A percentile compares a stretch with the other conserved stretches of the same genome.
These are phyloP conservation scores for Fusarium sp. DNA, from an alignment of 2,329 filamentous ascomycete species.

Conservation along the genomic window DNA sequence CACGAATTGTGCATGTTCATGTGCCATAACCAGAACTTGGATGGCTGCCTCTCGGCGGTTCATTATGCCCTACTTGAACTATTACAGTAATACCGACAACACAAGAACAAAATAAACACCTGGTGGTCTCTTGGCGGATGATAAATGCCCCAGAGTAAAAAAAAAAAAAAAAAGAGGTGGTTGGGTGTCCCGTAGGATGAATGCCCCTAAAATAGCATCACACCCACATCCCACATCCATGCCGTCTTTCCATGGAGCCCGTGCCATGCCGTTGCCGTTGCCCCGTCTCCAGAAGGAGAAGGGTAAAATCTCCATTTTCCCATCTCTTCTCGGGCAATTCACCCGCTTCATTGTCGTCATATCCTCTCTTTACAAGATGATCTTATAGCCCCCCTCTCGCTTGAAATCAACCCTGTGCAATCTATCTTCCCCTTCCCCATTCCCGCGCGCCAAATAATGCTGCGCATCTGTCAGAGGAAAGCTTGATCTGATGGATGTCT, in stretches of 20 bases:
- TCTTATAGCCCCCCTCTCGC: constrained; percentile 22
- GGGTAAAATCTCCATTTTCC: constrained; percentile 1
- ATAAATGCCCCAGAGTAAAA: neutral
- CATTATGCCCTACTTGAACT: neutral
- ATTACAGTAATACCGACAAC: neutral
- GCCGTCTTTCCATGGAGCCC: neutral
- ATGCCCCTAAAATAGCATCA: constrained; percentile 32
- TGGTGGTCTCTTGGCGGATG: neutral
- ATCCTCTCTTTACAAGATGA: constrained; percentile 17
- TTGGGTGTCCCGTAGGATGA: constrained; percentile 17
- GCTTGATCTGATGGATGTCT: constrained; percentile 4
- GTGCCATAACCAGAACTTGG: neutral
- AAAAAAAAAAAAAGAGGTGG: constrained; percentile 1
- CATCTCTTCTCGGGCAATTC: constrained; percentile 5
- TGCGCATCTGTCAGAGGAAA: constrained; percentile 18
- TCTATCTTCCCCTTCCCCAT: constrained; percentile 2
- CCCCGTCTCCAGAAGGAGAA: constrained; percentile 13
- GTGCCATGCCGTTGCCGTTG: constrained; percentile 10
- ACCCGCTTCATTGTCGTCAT: constrained; percentile 32
- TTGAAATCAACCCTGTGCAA: constrained; percentile 14
- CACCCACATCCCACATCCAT: constrained; percentile 6
- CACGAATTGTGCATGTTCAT: neutral
- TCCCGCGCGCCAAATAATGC: constrained; percentile 11
- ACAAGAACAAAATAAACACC: neutral
- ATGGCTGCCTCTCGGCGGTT: constrained; percentile 17